phyloP scores from a whole-genome alignment of 2,329 filamentous ascomycete species.

The Lecanosticta acicola region DNA sequence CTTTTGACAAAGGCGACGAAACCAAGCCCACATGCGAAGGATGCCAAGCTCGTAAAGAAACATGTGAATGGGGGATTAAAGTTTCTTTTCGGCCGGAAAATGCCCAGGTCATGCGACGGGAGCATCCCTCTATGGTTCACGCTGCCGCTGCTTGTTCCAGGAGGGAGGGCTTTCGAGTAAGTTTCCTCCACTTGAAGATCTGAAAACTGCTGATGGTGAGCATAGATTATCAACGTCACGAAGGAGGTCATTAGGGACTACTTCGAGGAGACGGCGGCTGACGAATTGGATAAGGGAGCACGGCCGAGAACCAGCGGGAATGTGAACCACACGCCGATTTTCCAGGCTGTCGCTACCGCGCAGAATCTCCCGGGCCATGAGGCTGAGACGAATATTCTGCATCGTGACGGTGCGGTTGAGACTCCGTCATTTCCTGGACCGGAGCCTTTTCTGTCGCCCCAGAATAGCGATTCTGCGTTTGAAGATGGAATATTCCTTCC shows the following conservation, averaged over 20 bases:
- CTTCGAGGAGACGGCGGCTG: conserved; percentile 21
- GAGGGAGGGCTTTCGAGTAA: conserved; percentile 17
- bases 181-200: neutral
- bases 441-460: conserved; percentile 22
- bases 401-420: conserved; percentile 1
- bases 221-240: conserved; percentile 30
- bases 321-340: neutral
- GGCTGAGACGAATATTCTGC: neutral
- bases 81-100: conserved; percentile 28
- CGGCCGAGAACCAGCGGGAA: neutral
- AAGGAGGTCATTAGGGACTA: conserved; percentile 29
- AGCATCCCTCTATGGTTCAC: conserved; percentile 30
- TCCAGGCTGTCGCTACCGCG: neutral
- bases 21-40: conserved; percentile 30
- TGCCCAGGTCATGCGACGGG: conserved; percentile 25
- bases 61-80: conserved; percentile 30
- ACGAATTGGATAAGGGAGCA: conserved; percentile 10
- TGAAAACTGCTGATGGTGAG: neutral
- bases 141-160: conserved; percentile 14
- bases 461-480: conserved; percentile 25
- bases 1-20: conserved; percentile 30
- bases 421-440: conserved; percentile 13
- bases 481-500: conserved; percentile 32
- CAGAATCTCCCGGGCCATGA: neutral
- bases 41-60: conserved; percentile 26